Percentiles rank a stretch among this genome's conserved stretches.
Conservation (phyloP, 2,329 filamentous ascomycete species). For the Teratosphaeria destructans region DNA sequence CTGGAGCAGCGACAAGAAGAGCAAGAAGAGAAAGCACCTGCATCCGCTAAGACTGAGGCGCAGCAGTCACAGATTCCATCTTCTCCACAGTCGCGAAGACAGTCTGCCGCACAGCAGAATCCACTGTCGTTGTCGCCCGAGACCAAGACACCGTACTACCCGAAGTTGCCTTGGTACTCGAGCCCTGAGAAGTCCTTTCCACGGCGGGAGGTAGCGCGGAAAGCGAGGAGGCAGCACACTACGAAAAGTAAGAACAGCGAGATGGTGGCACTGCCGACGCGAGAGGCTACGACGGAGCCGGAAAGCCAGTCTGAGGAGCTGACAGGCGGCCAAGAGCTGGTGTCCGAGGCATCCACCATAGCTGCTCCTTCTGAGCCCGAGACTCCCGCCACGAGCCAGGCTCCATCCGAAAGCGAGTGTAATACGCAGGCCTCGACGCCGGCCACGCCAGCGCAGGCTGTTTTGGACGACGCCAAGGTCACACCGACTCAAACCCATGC, state of each 20-base stretch:
- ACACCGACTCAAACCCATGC: conserved; percentile 21
- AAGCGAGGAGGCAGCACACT: conserved; percentile 32
- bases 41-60: not conserved
- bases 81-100: conserved; percentile 9
- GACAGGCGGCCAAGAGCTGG: conserved; percentile 27
- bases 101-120: conserved; percentile 7
- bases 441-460: conserved; percentile 33
- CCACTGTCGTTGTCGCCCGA: conserved; percentile 11
- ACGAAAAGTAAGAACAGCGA: conserved; percentile 25
- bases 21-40: not conserved
- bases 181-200: conserved; percentile 43
- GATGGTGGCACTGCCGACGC: conserved; percentile 43
- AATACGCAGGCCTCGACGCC: conserved; percentile 33
- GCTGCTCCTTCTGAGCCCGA: conserved; percentile 39
- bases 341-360: conserved; percentile 35
- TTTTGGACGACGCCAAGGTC: conserved; percentile 21
- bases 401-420: conserved; percentile 47
- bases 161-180: conserved; percentile 52
- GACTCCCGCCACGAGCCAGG: conserved; percentile 49
- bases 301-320: conserved; percentile 12
- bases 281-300: conserved; percentile 19
- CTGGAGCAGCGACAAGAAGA: not conserved
- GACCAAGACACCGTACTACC: conserved; percentile 36
- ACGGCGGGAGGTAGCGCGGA: conserved; percentile 36
- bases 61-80: not conserved